Evolutionary conservation across 2,329 filamentous ascomycete genomes (phyloP), one percentile per base, ranked within the genome.

Genomic region (Arthrobotrys pseudoclavata): DNA sequence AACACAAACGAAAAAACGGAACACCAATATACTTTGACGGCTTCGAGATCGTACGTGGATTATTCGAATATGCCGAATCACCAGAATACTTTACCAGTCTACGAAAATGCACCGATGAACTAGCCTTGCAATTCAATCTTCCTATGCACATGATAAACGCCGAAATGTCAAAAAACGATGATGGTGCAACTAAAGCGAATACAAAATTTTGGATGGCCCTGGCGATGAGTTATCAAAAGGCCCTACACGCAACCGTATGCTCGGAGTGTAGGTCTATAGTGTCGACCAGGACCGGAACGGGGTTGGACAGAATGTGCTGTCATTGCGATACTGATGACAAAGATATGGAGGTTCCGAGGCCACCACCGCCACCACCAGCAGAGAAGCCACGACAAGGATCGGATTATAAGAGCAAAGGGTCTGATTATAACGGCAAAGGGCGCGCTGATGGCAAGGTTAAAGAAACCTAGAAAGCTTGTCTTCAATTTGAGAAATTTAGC

Each of bases 31-130:
- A 68, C 20, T 77, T 77, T 61, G 74, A 71, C 22, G 61, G 22
- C n/a, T 77, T 71, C 45, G 60, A 77, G 10, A 29, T 77, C n/a
- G 61, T 77, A n/a, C 60, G 67, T 4, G 67, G 67, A 5, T 20
- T 77, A 34, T 77, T 77, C 47, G 61, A 68, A 24, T 47, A 55
- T n/a, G 20, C 57, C 0, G 29, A 13, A 1, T 29, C 61, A 3
- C 5, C 67, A 3, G 47, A 29, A 1, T 71, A 61, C 42, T 77
- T 77, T 18, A 48, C 10, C 12, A 71, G 74, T 42, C 42, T 77
- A 18, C 53, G 74, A 18, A 71, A 71, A 50, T 77, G 74, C 29
- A 71, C 74, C 2, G 74, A 77, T 53, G 74, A 77, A n/a, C 13
- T 77, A 2, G 74, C 74, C 0, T 55, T 77, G 10, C 4, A 15